Evolutionary conservation across 1,139 yeast species (phyloP).

Genomic region (Protomyces arabidopsidicola): DNA sequence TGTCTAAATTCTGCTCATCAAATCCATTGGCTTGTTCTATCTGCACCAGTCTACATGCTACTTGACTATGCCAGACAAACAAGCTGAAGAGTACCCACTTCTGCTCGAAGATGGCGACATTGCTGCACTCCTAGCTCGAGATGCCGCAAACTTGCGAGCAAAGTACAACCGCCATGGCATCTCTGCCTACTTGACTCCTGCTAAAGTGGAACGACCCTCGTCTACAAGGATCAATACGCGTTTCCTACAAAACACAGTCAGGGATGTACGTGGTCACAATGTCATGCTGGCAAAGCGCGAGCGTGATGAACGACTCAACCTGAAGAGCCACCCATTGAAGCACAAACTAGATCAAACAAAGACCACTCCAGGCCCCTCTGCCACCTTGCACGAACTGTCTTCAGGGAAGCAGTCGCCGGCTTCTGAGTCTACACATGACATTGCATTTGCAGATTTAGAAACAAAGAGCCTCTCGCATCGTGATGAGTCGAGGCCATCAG

Average conservation of each 20-base stretch:
- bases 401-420: no score
- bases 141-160: not conserved
- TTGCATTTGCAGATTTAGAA: no score
- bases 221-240: slow-evolving; percentile 4
- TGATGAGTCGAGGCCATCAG: no score
- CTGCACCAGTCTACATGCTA: no score
- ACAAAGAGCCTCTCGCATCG: no score
- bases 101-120: slow-evolving; percentile 14
- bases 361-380: no score
- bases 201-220: not conserved
- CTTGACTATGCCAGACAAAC: no score
- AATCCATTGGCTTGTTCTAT: no score
- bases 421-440: no score
- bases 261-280: slow-evolving; percentile 15
- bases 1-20: no score
- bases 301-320: slow-evolving; percentile 11
- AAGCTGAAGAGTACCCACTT: slow-evolving; percentile 4
- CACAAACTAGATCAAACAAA: not conserved
- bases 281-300: slow-evolving; percentile 1
- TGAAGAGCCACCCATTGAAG: slow-evolving; percentile 5
- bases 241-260: slow-evolving; percentile 7
- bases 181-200: not conserved
- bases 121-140: slow-evolving; percentile 4
- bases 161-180: not conserved
- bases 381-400: no score